Evolutionary conservation across 164 flowering plant genomes (phyloP), one percentile per base, ranked within the genome.

Genomic region (Liriodendron chinense): DNA sequence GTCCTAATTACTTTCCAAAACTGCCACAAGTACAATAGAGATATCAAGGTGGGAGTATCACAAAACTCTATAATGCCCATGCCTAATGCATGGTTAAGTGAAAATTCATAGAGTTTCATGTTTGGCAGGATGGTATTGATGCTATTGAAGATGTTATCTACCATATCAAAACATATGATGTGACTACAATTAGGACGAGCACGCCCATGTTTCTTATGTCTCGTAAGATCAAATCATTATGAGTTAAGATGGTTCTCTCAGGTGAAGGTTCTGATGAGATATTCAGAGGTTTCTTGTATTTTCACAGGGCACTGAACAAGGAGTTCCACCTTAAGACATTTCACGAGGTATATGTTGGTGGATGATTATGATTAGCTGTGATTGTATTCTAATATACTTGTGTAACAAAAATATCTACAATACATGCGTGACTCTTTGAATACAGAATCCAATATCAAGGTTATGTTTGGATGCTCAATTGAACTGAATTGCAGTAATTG

Each of bases 151-250:
- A 95, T 76, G 98, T 93, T 26, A 93, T 93, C 47, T 95, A 91
- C 83, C 98, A 95, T 73, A 78, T 92, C 47, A 96, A 95, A 82
- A 91, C 96, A 0, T 93, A 93, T 76, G 97, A 95, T 78, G 98
- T 95, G 7, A 95, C 98, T 0, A 93, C 98, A 18, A 89, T 95
- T 74, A 85, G 98, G 73, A 98, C 98, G 18, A 95, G 98, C 83
- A 95, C 97, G 2, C 97, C 98, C 12, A 95, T 95, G 98, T 95
- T 93, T 82, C 89, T 95, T 1, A 92, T 95, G 96, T 84, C 98
- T 1, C 90, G 98, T 9, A 93, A 94, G 84, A 94, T 94, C 47
- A 94, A 94, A 81, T 86, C 98, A 0, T 82, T 90, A 0, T 97
- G 98, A 20, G 98, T 94, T 21, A 94, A 94, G 81, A 93, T 93